Base-by-base conservation (phyloP, 192 early-diverging fungal species). In the Backusella tarrabulga region DNA sequence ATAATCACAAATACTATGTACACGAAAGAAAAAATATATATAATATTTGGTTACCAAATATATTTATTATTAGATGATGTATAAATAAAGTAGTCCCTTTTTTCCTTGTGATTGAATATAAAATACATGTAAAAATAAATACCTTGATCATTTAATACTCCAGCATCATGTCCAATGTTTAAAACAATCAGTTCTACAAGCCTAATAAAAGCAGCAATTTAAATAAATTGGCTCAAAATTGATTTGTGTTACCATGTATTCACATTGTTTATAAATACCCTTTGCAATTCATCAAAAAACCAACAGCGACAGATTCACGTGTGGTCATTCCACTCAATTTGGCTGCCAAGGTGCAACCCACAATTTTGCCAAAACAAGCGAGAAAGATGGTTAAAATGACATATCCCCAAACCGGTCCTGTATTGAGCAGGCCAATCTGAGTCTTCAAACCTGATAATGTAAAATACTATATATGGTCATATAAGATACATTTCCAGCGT, bases 111-210 rank as follows among this genome's bases (percentile, higher is more conserved):
- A 44, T 40, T 40, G 19, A 44, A 44, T 17, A 17, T 17, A 80
- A 79, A 15, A 15, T 26, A 26, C 26, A 60, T 60, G 5, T 50
- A 50, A 19, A 50, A 50, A 21, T 21, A 56, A 56, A 26, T 77
- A 83, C 78, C 68, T 71, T 79, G 78, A 72, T 90, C 89, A 56
- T 92, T 91, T 68, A 98, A 92, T 26, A 98, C 94, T 8, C 90
- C 89, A 1, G 96, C 94, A 42, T 94, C 85, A 74, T 93, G 86
- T 12, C 97, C 97, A 73, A 99, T 91, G 83, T 99, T 99, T 8
- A 99, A 88, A 36, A 99, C 96, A 73, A 98, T 97, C 7, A 99
- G 86, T 81, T 99, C 97, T 23, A 99, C 95, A 34, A 99, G 86
- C 54, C 94, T 91, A 72, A 21, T 71, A 36, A 68, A 68, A 68